Evolutionary conservation across 2,329 filamentous ascomycete species (phyloP).

Genomic region (Diaporthe nobilis): DNA sequence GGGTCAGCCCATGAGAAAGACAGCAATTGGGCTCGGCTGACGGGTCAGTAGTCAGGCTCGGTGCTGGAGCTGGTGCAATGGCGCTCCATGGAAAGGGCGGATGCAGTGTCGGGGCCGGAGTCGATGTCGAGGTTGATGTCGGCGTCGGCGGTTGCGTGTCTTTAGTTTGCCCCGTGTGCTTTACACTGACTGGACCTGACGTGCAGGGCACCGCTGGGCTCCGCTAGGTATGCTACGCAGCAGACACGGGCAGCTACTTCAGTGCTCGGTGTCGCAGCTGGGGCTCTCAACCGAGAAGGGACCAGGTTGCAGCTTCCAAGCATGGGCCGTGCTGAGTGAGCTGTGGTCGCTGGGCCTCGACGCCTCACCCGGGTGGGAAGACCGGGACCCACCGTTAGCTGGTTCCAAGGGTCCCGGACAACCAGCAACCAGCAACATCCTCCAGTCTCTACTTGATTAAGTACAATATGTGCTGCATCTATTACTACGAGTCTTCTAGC

Average conservation of each 20-base stretch:
- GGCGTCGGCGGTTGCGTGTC: constrained; percentile 20
- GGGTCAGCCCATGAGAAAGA: constrained; percentile 32
- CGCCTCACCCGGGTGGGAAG: neutral
- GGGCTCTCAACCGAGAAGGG: constrained; percentile 32
- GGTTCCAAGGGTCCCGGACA: constrained; percentile 7
- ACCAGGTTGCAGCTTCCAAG: constrained; percentile 41
- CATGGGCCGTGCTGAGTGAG: constrained; percentile 35
- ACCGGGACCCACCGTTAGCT: neutral
- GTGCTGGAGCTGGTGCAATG: constrained; percentile 25
- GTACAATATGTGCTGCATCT: neutral
- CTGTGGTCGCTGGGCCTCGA: neutral
- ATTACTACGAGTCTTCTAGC: neutral
- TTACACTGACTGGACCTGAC: neutral
- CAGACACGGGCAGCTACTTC: neutral
- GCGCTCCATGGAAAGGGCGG: constrained; percentile 22
- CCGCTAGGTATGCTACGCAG: neutral
- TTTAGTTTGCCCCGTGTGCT: neutral
- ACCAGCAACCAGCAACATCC: neutral
- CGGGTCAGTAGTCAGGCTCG: constrained; percentile 20
- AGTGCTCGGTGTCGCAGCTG: constrained; percentile 31
- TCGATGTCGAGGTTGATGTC: constrained; percentile 17
- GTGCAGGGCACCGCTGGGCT: neutral
- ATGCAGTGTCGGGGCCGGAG: constrained; percentile 9
- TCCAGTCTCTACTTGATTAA: neutral
- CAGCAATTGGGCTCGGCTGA: constrained; percentile 22